Base-by-base conservation (phyloP, 257 asterid species). In the Nicotiana otophora region DNA sequence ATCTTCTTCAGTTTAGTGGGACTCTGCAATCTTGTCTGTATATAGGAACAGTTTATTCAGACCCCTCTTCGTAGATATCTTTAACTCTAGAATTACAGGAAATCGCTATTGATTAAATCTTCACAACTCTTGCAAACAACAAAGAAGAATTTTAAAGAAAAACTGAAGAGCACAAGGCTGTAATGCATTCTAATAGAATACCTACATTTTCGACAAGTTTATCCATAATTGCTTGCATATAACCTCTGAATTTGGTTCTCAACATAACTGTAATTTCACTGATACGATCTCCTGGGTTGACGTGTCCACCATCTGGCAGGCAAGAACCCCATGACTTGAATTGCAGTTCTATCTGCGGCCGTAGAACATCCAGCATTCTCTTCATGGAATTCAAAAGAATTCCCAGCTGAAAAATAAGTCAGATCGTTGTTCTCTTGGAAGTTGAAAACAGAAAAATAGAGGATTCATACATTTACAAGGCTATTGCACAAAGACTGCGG, bases 201-300 rank as follows among this genome's bases (percentile, higher is more conserved):
- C 97, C 80, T 85, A 95, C 99, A 87, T 96, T 96, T 89, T 93
- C 98, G 11, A 87, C 90, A 9, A 96, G 98, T 86, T 93, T 96
- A 57, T 96, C 98, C 46, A 87, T 87, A 30, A 96, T 85, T 2
- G 95, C 91, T 90, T 96, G 98, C 83, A 90, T 86, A n/a, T 93
- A 96, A 81, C 87, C 92, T 87, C 97, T 85, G 88, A 96, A 91
- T 83, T 93, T 96, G 54, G 99, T 86, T 86, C 97, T 85, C 64
- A 96, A 89, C 97, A 94, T 93, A 68, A 96, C 97, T 0, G 95
- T 91, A 54, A 96, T 93, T 91, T 92, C 99, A 81, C 98, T 90
- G 74, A 92, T 91, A 76, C 91, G 87, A 83, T 96, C 98, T n/a
- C 99, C 98, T 0, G 97, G 88, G 31, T 83, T 84, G 74, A 84